phyloP scores from a whole-genome alignment of 2,329 filamentous ascomycete genomes.

The Fusarium sacchari region DNA sequence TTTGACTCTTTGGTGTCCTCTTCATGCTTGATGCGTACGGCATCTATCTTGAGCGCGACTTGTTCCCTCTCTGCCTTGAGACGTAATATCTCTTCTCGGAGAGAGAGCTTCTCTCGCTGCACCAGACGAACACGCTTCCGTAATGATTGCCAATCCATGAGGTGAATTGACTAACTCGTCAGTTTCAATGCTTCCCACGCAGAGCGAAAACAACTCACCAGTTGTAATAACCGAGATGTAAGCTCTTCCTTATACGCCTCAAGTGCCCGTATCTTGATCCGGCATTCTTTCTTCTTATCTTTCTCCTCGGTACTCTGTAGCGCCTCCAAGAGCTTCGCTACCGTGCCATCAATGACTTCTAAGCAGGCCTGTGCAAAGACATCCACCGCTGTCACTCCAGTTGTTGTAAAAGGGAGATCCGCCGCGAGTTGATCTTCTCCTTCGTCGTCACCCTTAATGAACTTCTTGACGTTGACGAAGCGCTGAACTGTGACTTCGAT shows the following conservation, averaged over 20 bases:
- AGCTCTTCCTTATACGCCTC: slow-evolving; percentile 69
- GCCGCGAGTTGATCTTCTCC: slow-evolving; percentile 57
- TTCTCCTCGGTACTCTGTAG: slow-evolving; percentile 52
- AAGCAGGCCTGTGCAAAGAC: slow-evolving; percentile 70
- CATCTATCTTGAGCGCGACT: slow-evolving; percentile 70
- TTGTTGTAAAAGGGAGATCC: slow-evolving; percentile 64
- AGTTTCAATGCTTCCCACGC: not conserved
- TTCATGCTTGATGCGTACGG: slow-evolving; percentile 69
- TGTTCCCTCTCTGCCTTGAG: slow-evolving; percentile 69
- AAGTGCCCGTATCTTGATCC: slow-evolving; percentile 65
- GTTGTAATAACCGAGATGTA: slow-evolving; percentile 64
- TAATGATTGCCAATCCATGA: slow-evolving; percentile 68
- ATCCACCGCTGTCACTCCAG: slow-evolving; percentile 70
- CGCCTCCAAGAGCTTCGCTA: slow-evolving; percentile 59
- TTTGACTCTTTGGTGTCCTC: slow-evolving; percentile 61
- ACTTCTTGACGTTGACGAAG: slow-evolving; percentile 60
- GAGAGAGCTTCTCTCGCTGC: slow-evolving; percentile 64
- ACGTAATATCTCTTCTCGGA: slow-evolving; percentile 69
- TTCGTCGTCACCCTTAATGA: slow-evolving; percentile 51
- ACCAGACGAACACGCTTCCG: slow-evolving; percentile 66
- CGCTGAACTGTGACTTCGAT: slow-evolving; percentile 70
- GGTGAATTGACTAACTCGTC: slow-evolving; percentile 62
- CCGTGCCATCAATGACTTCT: slow-evolving; percentile 64
- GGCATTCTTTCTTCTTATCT: slow-evolving; percentile 62
- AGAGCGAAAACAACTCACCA: slow-evolving; percentile 56